Percentiles rank a stretch among this genome's conserved stretches.
Conservation (phyloP, 2,329 filamentous ascomycete genomes). For the Fusarium denticulatum region DNA sequence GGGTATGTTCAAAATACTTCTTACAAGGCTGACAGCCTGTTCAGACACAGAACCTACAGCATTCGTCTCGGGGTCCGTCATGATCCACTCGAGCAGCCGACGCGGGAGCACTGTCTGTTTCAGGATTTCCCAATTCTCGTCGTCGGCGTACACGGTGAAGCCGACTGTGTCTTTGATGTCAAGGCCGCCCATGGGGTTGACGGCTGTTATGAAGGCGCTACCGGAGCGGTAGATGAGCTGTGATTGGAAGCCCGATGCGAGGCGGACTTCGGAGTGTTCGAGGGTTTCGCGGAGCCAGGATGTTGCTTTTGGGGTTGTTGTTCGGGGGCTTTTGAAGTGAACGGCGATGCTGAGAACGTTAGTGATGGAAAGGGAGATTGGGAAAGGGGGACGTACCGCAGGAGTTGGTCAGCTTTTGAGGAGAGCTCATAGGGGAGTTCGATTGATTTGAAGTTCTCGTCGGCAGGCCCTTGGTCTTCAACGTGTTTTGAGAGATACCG, state of each 20-base stretch:
- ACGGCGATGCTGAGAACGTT: slow-evolving; percentile 20
- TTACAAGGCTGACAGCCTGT: slow-evolving; percentile 26
- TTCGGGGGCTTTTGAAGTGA: slow-evolving; percentile 36
- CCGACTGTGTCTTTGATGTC: slow-evolving; percentile 30
- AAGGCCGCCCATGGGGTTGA: slow-evolving; percentile 30
- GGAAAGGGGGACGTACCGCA: slow-evolving; percentile 27
- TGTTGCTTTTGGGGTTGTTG: slow-evolving; percentile 6
- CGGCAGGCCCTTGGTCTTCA: slow-evolving; percentile 4
- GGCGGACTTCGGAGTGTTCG: slow-evolving; percentile 27
- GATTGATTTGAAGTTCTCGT: slow-evolving; percentile 29
- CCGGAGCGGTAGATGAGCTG: slow-evolving; percentile 23
- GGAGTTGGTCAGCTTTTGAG: slow-evolving; percentile 29
- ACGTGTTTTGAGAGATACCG: slow-evolving; percentile 35
- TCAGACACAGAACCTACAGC: slow-evolving; percentile 12
- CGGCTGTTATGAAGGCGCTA: slow-evolving; percentile 16
- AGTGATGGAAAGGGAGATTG: background rate
- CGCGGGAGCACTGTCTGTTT: slow-evolving; percentile 31
- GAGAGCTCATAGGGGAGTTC: slow-evolving; percentile 27
- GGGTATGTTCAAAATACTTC: slow-evolving; percentile 28
- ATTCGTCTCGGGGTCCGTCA: slow-evolving; percentile 31
- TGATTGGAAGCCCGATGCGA: slow-evolving; percentile 1
- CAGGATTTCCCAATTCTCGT: slow-evolving; percentile 34
- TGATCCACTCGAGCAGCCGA: slow-evolving; percentile 39
- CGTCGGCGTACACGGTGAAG: slow-evolving; percentile 31
- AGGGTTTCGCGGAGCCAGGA: slow-evolving; percentile 27